These are phyloP conservation scores for Coemansia sp. DNA, from an alignment of 192 early-diverging fungal species.

Conservation along the genomic window DNA sequence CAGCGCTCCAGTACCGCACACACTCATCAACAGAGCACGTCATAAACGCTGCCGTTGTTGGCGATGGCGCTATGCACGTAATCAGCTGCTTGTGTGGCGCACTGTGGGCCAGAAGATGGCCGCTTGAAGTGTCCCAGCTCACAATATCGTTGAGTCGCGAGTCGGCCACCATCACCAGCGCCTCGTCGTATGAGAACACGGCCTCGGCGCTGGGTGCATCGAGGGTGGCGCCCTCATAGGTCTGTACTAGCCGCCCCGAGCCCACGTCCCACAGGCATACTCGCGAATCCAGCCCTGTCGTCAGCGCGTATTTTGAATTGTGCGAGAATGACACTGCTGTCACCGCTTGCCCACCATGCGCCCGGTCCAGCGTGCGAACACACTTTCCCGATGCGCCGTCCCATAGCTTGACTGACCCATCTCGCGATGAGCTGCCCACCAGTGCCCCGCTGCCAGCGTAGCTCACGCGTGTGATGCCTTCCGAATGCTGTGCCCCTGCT, in stretches of 20 bases:
- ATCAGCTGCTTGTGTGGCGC: constrained; percentile 35
- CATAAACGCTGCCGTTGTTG: constrained; percentile 37
- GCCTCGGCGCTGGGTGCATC: constrained; percentile 40
- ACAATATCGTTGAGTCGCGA: constrained; percentile 63
- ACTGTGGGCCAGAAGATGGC: constrained; percentile 50
- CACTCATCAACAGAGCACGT: constrained; percentile 46
- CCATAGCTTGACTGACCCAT: constrained; percentile 88
- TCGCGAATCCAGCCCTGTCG: constrained; percentile 76
- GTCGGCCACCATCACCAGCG: constrained; percentile 70
- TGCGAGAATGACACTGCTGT: constrained; percentile 75
- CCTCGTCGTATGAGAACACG: constrained; percentile 70
- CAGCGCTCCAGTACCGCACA: constrained; percentile 41
- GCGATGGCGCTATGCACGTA: constrained; percentile 39
- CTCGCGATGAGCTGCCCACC: constrained; percentile 77
- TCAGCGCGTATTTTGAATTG: constrained; percentile 74
- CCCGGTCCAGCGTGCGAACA: constrained; percentile 72
- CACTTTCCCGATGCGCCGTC: constrained; percentile 77
- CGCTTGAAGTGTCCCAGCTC: constrained; percentile 74
- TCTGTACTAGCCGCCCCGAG: constrained; percentile 69
- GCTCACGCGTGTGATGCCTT: constrained; percentile 63
- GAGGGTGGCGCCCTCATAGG: constrained; percentile 68
- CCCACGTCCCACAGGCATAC: constrained; percentile 82
- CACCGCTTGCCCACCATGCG: constrained; percentile 75
- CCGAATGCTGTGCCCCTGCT: constrained; percentile 50
- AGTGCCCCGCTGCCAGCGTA: constrained; percentile 71